Percentiles rank a stretch among this genome's conserved stretches.
These are phyloP conservation scores for Penicillium roqueforti DNA, from an alignment of 495 filamentous ascomycete species.

Conservation along the genomic window DNA sequence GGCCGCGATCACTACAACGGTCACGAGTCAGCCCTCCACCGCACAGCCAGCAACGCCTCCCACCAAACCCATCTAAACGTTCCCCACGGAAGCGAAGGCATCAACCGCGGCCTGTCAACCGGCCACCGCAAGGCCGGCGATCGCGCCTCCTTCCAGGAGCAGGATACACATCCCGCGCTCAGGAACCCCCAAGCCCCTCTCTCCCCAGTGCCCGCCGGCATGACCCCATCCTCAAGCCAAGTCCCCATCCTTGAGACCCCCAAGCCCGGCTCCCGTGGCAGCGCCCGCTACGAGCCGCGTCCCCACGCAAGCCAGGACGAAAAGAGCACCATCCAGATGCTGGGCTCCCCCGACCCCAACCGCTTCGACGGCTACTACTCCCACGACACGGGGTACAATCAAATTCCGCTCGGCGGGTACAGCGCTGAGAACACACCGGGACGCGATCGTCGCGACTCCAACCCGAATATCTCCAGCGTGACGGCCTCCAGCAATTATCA, in stretches of 20 bases:
- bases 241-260: conserved; percentile 25
- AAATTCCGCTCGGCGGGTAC: conserved; percentile 8
- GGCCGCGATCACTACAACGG: conserved; percentile 28
- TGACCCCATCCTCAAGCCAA: conserved; percentile 23
- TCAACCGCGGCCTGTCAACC: conserved; percentile 38
- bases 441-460: background rate
- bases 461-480: conserved; percentile 8
- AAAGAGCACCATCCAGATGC: conserved; percentile 6
- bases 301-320: conserved; percentile 3
- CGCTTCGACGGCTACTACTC: conserved; percentile 13
- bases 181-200: conserved; percentile 17
- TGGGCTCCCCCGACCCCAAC: conserved; percentile 15
- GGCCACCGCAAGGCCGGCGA: conserved; percentile 39
- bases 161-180: background rate
- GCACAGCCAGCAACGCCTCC: conserved; percentile 28
- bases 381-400: conserved; percentile 16
- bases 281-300: conserved; percentile 22
- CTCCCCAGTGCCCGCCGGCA: conserved; percentile 19
- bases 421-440: conserved; percentile 5
- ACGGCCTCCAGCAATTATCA: conserved; percentile 16
- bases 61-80: conserved; percentile 20
- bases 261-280: conserved; percentile 24
- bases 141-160: conserved; percentile 14
- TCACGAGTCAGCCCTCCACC: conserved; percentile 22
- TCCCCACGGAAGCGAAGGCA: conserved; percentile 16